A percentile compares a stretch with the other conserved stretches of the same genome.
Evolutionary conservation across 495 filamentous ascomycete genomes (phyloP).

Genomic region (Penicillium longicatenatum): DNA sequence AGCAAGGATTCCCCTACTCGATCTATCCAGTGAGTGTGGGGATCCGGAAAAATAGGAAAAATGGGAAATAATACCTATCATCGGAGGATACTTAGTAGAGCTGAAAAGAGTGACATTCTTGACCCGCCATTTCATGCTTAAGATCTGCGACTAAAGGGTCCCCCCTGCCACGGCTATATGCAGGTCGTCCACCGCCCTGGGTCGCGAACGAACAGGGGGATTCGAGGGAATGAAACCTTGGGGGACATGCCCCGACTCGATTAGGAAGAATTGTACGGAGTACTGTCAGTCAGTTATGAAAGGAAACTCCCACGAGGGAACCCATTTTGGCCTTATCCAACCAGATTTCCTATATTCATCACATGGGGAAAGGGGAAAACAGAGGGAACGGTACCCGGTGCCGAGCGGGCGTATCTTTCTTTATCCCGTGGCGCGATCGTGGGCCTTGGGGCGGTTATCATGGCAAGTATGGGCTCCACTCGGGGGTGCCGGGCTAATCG

Average conservation of each 20-base stretch:
- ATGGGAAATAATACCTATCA: neutral
- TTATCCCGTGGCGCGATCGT: conserved; percentile 21
- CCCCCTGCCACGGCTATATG: conserved; percentile 17
- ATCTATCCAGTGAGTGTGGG: neutral
- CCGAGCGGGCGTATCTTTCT: conserved; percentile 32
- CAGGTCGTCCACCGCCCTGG: conserved; percentile 17
- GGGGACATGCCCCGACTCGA: neutral
- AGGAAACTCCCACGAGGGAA: too few species aligned
- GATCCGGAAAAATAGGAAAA: neutral
- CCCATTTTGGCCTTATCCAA: conserved; percentile 13
- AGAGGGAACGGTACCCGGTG: neutral
- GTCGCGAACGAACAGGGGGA: conserved; percentile 14
- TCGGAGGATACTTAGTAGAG: neutral
- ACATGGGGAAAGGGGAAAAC: conserved; percentile 15
- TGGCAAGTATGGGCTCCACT: conserved; percentile 1
- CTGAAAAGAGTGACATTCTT: neutral
- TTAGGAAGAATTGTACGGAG: too few species aligned
- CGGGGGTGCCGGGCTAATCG: too few species aligned
- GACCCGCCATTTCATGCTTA: conserved; percentile 14
- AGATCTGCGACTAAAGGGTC: conserved; percentile 28
- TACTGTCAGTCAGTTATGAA: too few species aligned
- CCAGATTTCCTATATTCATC: conserved; percentile 14
- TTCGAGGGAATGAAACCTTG: conserved; percentile 6
- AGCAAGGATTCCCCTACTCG: neutral
- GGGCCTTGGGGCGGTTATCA: conserved; percentile 6